Evolutionary conservation across 441 rosid genomes (phyloP).

Genomic region (Gossypium davidsonii): DNA sequence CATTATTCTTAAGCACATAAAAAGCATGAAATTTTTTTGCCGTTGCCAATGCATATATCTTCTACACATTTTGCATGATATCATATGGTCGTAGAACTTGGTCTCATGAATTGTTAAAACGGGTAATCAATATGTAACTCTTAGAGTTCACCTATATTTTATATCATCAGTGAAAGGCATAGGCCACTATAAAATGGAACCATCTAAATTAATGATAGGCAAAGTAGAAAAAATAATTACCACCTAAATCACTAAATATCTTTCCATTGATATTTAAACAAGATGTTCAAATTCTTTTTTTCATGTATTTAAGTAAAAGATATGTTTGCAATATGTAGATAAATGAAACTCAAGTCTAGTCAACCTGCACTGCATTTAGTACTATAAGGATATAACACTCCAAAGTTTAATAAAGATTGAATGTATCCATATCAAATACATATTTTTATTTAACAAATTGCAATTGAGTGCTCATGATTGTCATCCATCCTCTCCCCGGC

Average conservation of each 20-base stretch:
- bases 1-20: not conserved
- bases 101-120: not conserved
- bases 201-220: not conserved
- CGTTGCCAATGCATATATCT: not conserved
- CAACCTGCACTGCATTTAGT: slow-evolving; percentile 73
- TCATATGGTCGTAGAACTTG: not conserved
- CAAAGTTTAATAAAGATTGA: slow-evolving; percentile 2
- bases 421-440: too few species aligned
- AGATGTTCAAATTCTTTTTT: not conserved
- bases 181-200: not conserved
- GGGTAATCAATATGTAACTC: too few species aligned
- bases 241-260: not conserved
- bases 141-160: too few species aligned
- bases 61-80: not conserved
- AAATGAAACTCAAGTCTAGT: not conserved
- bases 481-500: slow-evolving; percentile 73
- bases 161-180: not conserved
- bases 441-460: too few species aligned
- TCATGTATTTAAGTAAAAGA: too few species aligned
- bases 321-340: too few species aligned
- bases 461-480: too few species aligned
- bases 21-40: not conserved
- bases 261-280: not conserved
- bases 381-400: slow-evolving; percentile 71
- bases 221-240: not conserved